These are phyloP conservation scores for Auriculariales sp. DNA, from an alignment of 768 basidiomycete species.

Conservation along the genomic window DNA sequence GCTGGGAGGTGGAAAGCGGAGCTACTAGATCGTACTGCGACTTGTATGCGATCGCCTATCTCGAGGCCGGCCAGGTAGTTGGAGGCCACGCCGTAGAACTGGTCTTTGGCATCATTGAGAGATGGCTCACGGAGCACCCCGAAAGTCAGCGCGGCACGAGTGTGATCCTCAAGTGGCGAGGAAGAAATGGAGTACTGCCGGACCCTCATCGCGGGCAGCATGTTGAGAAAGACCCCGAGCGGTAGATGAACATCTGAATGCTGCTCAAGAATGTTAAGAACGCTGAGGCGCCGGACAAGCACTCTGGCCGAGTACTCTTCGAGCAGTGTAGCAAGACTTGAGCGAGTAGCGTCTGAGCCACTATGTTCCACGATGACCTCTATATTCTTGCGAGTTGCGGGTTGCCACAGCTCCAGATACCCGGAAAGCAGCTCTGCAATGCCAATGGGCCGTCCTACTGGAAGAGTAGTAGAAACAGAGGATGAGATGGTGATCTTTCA, in stretches of 20 bases:
- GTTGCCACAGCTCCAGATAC: conserved; percentile 34
- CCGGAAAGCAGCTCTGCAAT: conserved; percentile 24
- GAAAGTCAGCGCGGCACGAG: conserved; percentile 27
- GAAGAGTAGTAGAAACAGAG: conserved; percentile 24
- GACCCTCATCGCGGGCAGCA: conserved; percentile 32
- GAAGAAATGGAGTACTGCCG: conserved; percentile 39
- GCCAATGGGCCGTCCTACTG: conserved; percentile 22
- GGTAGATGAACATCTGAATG: conserved; percentile 22
- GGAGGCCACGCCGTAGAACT: conserved; percentile 32
- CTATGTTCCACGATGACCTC: conserved; percentile 16
- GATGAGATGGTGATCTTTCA: conserved; percentile 23
- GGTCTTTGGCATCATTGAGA: conserved; percentile 17
- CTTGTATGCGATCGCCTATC: conserved; percentile 27
- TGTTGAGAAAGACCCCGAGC: conserved; percentile 23
- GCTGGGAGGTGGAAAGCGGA: conserved; percentile 29
- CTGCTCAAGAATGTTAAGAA: conserved; percentile 28
- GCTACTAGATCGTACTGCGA: conserved; percentile 24
- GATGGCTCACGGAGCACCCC: conserved; percentile 27
- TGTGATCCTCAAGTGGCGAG: conserved; percentile 29
- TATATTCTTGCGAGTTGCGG: conserved; percentile 28
- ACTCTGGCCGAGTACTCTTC: conserved; percentile 20
- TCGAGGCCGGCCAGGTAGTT: conserved; percentile 26
- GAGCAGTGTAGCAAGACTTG: conserved; percentile 17
- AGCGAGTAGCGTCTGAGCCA: conserved; percentile 8
- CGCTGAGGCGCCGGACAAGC: conserved; percentile 21